These are phyloP conservation scores for Globisporangium alternatum DNA, from an alignment of 352 stramenopile genomes.

Conservation along the genomic window DNA sequence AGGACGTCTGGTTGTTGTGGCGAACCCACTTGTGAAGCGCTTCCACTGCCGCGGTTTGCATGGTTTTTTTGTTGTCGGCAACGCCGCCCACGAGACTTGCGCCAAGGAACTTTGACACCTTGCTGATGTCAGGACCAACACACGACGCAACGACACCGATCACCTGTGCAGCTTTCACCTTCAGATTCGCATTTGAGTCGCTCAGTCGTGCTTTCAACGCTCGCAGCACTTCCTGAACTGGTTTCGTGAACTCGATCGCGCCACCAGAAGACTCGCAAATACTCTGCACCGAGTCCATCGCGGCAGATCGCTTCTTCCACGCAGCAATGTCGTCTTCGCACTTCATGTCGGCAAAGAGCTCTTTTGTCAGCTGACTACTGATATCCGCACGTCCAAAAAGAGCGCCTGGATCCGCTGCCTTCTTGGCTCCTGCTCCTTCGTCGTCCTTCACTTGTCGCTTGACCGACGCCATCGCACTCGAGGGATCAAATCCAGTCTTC, in stretches of 20 bases:
- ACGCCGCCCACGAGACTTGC: slow-evolving; percentile 66
- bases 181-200: slow-evolving; percentile 86
- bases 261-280: slow-evolving; percentile 77
- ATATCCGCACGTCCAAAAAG: slow-evolving; percentile 80
- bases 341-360: slow-evolving; percentile 84
- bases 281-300: slow-evolving; percentile 74
- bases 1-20: slow-evolving; percentile 67
- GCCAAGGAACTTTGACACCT: slow-evolving; percentile 82
- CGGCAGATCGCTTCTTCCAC: slow-evolving; percentile 82
- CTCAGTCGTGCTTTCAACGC: slow-evolving; percentile 71
- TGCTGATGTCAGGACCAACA: slow-evolving; percentile 69
- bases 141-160: slow-evolving; percentile 76
- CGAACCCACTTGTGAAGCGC: slow-evolving; percentile 82
- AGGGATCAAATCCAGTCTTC: slow-evolving; percentile 73
- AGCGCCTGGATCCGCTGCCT: slow-evolving; percentile 38
- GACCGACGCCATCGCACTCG: slow-evolving; percentile 45
- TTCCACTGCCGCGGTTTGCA: slow-evolving; percentile 76
- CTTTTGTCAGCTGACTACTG: slow-evolving; percentile 79
- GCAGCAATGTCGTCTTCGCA: slow-evolving; percentile 81
- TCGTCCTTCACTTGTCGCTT: slow-evolving; percentile 73
- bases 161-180: slow-evolving; percentile 82
- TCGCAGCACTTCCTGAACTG: slow-evolving; percentile 74
- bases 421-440: slow-evolving; percentile 36
- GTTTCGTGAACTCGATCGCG: slow-evolving; percentile 82
- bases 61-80: slow-evolving; percentile 87